Evolutionary conservation across 2,329 filamentous ascomycete species (phyloP).

Genomic region (Exophiala dermatitidis): DNA sequence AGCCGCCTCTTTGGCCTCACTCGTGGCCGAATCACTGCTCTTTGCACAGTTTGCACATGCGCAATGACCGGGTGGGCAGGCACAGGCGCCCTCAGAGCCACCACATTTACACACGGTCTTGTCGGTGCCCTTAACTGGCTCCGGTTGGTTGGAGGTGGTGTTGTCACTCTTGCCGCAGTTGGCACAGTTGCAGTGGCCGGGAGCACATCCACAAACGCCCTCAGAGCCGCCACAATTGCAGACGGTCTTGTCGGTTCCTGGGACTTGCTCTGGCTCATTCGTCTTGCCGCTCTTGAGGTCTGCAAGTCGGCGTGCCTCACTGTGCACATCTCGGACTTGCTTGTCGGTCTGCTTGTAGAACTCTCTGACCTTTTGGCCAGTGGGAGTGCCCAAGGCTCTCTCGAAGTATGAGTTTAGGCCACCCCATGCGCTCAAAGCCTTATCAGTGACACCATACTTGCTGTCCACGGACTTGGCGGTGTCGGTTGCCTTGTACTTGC

Average conservation of each 20-base stretch:
- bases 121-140: constrained; percentile 30
- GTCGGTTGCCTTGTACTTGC: constrained; percentile 80
- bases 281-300: constrained; percentile 64
- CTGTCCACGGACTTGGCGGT: constrained; percentile 76
- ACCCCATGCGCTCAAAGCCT: constrained; percentile 59
- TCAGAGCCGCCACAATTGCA: constrained; percentile 37
- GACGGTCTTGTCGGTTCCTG: constrained; percentile 36
- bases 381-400: constrained; percentile 79
- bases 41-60: constrained; percentile 34
- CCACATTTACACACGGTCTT: constrained; percentile 38
- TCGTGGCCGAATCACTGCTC: constrained; percentile 17
- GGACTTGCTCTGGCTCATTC: constrained; percentile 33
- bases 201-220: constrained; percentile 34
- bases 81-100: constrained; percentile 33
- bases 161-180: constrained; percentile 45
- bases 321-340: constrained; percentile 90
- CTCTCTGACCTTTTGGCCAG: constrained; percentile 74
- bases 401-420: constrained; percentile 87
- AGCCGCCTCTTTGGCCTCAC: constrained; percentile 26
- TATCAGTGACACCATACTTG: constrained; percentile 72
- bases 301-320: constrained; percentile 79
- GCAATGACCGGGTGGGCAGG: constrained; percentile 35
- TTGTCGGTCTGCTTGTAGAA: constrained; percentile 83
- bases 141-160: constrained; percentile 36
- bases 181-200: constrained; percentile 34